Evolutionary conservation across 2,329 filamentous ascomycete genomes (phyloP).

Genomic region (Biscogniauxia mediterranea): DNA sequence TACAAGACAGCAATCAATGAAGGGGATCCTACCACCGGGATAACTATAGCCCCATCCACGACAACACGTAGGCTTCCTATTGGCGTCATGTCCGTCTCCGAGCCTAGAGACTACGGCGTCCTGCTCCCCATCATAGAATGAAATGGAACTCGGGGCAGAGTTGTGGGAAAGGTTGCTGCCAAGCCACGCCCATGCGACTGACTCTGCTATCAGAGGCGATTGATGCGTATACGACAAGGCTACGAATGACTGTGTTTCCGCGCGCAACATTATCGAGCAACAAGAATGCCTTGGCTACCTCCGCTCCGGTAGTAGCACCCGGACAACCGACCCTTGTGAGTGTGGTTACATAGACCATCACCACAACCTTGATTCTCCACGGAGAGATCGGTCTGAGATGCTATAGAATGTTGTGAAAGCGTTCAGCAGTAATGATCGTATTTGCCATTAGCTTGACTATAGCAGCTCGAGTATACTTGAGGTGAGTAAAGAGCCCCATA

Average conservation of each 20-base stretch:
- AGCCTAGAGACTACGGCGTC: constrained; percentile 38
- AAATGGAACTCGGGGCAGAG: constrained; percentile 42
- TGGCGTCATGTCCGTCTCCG: constrained; percentile 29
- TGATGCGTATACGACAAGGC: constrained; percentile 19
- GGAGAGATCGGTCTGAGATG: constrained; percentile 20
- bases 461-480: constrained; percentile 41
- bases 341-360: constrained; percentile 35
- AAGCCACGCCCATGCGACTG: constrained; percentile 36
- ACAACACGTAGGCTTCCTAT: constrained; percentile 35
- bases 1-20: constrained; percentile 44
- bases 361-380: constrained; percentile 37
- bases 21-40: constrained; percentile 41
- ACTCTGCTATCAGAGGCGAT: constrained; percentile 10
- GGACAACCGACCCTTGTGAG: constrained; percentile 44
- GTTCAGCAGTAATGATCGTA: constrained; percentile 43
- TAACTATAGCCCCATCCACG: constrained; percentile 41
- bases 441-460: constrained; percentile 44
- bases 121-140: constrained; percentile 41
- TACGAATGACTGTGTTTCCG: constrained; percentile 24
- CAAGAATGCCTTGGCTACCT: constrained; percentile 41
- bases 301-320: constrained; percentile 39
- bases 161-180: constrained; percentile 37
- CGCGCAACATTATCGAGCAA: constrained; percentile 32
- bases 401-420: constrained; percentile 34
- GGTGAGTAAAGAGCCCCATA: constrained; percentile 42